Percentiles rank a stretch among this genome's conserved stretches.
phyloP scores from a whole-genome alignment of 352 stramenopile genomes.

The Pythium sukuiense region DNA sequence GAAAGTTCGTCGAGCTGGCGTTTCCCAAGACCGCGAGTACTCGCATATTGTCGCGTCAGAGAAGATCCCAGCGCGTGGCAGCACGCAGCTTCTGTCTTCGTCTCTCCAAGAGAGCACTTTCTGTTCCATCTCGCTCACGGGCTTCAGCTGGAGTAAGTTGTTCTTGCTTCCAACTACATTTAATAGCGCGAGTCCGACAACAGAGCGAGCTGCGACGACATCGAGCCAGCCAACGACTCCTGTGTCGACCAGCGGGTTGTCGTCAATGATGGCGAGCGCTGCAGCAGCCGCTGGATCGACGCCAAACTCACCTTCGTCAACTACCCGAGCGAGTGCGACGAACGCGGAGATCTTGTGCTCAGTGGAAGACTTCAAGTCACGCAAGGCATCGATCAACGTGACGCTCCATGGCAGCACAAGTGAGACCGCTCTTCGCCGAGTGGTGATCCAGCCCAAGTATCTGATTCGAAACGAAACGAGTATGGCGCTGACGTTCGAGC shows the following conservation, averaged over 20 bases:
- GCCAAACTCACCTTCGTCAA: conserved; percentile 2
- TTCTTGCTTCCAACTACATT: conserved; percentile 53
- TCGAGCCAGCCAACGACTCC: background rate
- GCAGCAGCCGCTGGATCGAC: background rate
- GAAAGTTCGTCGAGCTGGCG: conserved; percentile 57
- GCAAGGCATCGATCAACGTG: conserved; percentile 64
- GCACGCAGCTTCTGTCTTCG: conserved; percentile 60
- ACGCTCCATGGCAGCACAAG: conserved; percentile 50
- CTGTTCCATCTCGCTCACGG: conserved; percentile 75
- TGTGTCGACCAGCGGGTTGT: conserved; percentile 1
- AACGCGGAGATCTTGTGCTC: conserved; percentile 44
- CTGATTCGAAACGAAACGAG: conserved; percentile 62
- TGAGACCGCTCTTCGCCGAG: conserved; percentile 47
- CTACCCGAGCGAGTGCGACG: conserved; percentile 5
- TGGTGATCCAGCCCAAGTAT: conserved; percentile 66
- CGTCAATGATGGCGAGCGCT: conserved; percentile 20
- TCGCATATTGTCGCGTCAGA: conserved; percentile 74
- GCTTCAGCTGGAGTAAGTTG: conserved; percentile 77
- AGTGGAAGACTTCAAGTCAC: conserved; percentile 54
- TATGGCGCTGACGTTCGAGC: conserved; percentile 52
- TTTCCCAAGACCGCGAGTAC: conserved; percentile 61
- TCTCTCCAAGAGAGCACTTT: conserved; percentile 77
- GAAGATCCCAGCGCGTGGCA: conserved; percentile 46
- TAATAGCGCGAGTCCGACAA: background rate
- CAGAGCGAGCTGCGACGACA: background rate